These are phyloP conservation scores for Curvularia lunata DNA, from an alignment of 2,329 filamentous ascomycete species.

Conservation along the genomic window DNA sequence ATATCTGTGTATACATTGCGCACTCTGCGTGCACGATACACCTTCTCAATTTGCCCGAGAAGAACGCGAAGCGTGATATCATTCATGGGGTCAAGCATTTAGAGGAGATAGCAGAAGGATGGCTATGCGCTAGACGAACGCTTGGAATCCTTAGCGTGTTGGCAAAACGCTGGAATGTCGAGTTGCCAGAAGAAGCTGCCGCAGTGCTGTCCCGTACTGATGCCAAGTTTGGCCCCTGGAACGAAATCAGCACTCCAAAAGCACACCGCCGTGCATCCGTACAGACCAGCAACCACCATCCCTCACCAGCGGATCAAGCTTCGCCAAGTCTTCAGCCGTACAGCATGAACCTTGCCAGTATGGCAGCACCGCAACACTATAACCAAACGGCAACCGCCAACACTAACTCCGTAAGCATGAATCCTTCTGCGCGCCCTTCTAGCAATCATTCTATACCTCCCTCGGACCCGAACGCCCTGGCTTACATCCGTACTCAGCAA, in stretches of 20 bases:
- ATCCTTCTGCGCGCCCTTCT: conserved; percentile 34
- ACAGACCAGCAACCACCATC: conserved; percentile 22
- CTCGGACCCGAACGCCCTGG: conserved; percentile 37
- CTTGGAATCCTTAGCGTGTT: conserved; percentile 84
- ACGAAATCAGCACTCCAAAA: conserved; percentile 39
- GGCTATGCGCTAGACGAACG: conserved; percentile 86
- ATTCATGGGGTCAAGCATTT: conserved; percentile 89
- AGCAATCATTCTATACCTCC: conserved; percentile 42
- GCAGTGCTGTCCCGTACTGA: conserved; percentile 79
- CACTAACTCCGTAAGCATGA: conserved; percentile 31
- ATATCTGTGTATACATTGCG: conserved; percentile 93
- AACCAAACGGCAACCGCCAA: conserved; percentile 24
- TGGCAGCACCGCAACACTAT: conserved; percentile 36
- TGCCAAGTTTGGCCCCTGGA: conserved; percentile 74
- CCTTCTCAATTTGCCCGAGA: conserved; percentile 89
- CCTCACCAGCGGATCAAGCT: conserved; percentile 30
- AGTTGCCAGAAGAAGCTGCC: conserved; percentile 82
- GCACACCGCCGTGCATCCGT: conserved; percentile 26
- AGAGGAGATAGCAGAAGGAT: conserved; percentile 94
- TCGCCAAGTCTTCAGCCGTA: conserved; percentile 40
- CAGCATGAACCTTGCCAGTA: conserved; percentile 36
- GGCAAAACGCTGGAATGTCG: conserved; percentile 86
- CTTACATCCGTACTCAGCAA: conserved; percentile 43
- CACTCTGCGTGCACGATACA: conserved; percentile 96
- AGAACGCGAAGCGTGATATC: conserved; percentile 86